Evolutionary conservation across 768 basidiomycete genomes (phyloP), one percentile per base, ranked within the genome.

Genomic region (Boletus huronensis): DNA sequence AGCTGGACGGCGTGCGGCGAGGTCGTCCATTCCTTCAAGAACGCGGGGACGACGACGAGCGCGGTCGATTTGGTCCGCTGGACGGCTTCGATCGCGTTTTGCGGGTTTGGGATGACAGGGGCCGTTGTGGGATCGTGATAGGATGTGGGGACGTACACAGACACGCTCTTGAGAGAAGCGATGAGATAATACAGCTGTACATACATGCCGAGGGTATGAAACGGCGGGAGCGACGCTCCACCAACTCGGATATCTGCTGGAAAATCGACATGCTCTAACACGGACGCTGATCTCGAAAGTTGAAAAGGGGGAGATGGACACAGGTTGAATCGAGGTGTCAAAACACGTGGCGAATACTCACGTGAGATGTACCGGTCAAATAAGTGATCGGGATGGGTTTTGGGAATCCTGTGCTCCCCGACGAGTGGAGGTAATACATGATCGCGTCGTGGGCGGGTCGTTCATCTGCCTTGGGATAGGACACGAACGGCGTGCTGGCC

Each of bases 391-490:
- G 62, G 42, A 81, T 73, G 8, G 75, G 59, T 52, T 77, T 79
- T 0, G 79, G 78, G 43, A 76, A 70, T 3, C 78, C 77, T 0
- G 79, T 78, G 47, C 77, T 79, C 16, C 79, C 79, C 3, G 80
- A 81, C 0, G 80, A 81, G 54, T 81, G 78, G 0, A 78, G 60
- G 50, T 76, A 80, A 8, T 74, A 34, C 39, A 69, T 44, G 63
- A 44, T 64, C 53, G 28, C 72, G 43, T 48, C 60, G 21, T 45
- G 57, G 56, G 17, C 16, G 0, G 64, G 49, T 3, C 50, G 53
- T 19, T 3, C 9, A 1, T 41, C 42, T 9, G 45, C 41, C 39
- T 58, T 50, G 4, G 59, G 58, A 29, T 59, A 67, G 5, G 55
- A 38, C 1, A 58, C 40, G 31, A 62, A 58, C 1, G 52, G 45